Conservation (phyloP, 2,329 filamentous ascomycete species). For the Arthroderma sp. region DNA sequence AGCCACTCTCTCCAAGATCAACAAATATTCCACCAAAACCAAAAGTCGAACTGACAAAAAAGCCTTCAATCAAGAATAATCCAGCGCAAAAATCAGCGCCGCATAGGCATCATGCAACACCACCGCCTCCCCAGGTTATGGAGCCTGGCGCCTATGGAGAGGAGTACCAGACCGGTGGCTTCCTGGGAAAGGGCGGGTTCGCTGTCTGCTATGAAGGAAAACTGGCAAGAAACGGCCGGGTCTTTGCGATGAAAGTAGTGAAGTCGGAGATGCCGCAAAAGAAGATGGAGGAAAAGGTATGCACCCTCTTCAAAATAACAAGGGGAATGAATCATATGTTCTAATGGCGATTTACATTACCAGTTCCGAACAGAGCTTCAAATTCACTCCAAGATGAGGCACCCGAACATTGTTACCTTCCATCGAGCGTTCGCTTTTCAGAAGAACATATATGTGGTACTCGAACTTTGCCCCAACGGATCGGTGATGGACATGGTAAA, state of each 20-base stretch:
- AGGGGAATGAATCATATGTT: too few relatives aligned
- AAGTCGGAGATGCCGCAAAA: slow-evolving; percentile 39
- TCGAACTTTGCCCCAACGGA: slow-evolving; percentile 90
- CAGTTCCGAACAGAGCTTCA: slow-evolving; percentile 74
- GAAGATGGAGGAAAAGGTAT: slow-evolving; percentile 42
- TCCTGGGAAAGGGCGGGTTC: slow-evolving; percentile 41
- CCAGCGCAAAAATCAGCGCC: slow-evolving; percentile 23
- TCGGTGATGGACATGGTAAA: slow-evolving; percentile 98
- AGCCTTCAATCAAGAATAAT: slow-evolving; percentile 20
- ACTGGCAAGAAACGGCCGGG: slow-evolving; percentile 31
- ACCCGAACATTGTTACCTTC: slow-evolving; percentile 93
- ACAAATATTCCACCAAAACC: slow-evolving; percentile 37
- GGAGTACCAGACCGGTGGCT: slow-evolving; percentile 35
- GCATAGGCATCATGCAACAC: slow-evolving; percentile 35
- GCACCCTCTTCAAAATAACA: neutral
- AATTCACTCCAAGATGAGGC: slow-evolving; percentile 95
- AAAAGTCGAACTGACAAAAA: slow-evolving; percentile 28
- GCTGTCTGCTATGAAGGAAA: slow-evolving; percentile 41
- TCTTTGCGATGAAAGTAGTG: slow-evolving; percentile 42
- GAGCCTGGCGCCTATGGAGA: slow-evolving; percentile 37
- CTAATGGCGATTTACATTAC: slow-evolving; percentile 10
- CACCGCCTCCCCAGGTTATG: slow-evolving; percentile 33
- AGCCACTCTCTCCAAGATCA: slow-evolving; percentile 38
- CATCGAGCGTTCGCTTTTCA: slow-evolving; percentile 85
- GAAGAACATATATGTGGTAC: slow-evolving; percentile 79